These are phyloP conservation scores for Aureobasidium subglaciale DNA, from an alignment of 2,329 filamentous ascomycete genomes.

Conservation along the genomic window DNA sequence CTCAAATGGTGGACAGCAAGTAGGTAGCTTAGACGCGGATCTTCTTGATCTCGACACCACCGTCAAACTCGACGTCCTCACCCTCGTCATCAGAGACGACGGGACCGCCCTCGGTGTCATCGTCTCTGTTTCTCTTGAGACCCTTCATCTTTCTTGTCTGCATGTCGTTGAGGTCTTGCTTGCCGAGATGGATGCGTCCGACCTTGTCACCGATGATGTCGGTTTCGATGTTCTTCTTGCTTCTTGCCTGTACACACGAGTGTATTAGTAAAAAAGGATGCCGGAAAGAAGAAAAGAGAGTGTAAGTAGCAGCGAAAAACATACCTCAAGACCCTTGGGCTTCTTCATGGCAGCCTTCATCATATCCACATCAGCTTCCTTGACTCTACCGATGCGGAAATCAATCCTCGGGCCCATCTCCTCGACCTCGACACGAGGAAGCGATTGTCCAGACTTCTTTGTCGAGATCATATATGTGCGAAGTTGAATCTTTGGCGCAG, in stretches of 20 bases:
- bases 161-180: constrained; percentile 77
- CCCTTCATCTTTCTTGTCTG: constrained; percentile 99
- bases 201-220: constrained; percentile 95
- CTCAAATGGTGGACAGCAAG: no score
- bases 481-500: constrained; percentile 49
- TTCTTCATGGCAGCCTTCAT: constrained; percentile 89
- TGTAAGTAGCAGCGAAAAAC: constrained; percentile 20
- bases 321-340: constrained; percentile 65
- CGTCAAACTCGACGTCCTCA: constrained; percentile 15
- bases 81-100: constrained; percentile 23
- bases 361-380: constrained; percentile 68
- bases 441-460: constrained; percentile 68
- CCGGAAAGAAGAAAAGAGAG: constrained; percentile 15
- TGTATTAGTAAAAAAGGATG: constrained; percentile 16
- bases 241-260: constrained; percentile 46
- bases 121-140: constrained; percentile 71
- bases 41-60: constrained; percentile 19
- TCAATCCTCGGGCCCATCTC: constrained; percentile 94
- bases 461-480: constrained; percentile 82
- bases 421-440: constrained; percentile 87
- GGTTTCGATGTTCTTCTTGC: constrained; percentile 94
- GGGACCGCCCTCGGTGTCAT: constrained; percentile 47
- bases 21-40: constrained; percentile 14
- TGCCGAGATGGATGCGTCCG: constrained; percentile 82
- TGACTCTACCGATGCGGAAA: constrained; percentile 74